Percentiles rank a stretch among this genome's conserved stretches.
Evolutionary conservation across 257 asterid species (phyloP).

Genomic region (Buddleja alternifolia): DNA sequence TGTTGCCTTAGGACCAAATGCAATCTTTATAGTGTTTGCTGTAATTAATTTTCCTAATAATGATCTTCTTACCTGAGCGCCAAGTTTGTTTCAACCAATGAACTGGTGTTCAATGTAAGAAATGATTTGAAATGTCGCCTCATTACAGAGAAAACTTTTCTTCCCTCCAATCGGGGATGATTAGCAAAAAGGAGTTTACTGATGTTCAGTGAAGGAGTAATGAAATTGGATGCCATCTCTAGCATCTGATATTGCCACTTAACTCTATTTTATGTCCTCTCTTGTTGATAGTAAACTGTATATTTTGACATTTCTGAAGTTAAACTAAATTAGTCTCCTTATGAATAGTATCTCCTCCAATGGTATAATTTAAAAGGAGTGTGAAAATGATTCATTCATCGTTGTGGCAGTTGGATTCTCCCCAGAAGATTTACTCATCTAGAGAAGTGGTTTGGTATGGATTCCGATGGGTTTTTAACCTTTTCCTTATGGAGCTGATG

Average conservation of each 20-base stretch:
- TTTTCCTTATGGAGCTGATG: slow-evolving; percentile 84
- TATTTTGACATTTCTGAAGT: slow-evolving; percentile 13
- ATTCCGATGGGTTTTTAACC: slow-evolving; percentile 73
- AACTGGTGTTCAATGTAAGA: no score
- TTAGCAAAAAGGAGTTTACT: slow-evolving; percentile 5
- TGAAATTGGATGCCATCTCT: slow-evolving; percentile 22
- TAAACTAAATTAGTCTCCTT: neutral
- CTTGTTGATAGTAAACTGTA: neutral
- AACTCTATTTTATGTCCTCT: neutral
- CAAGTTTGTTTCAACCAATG: neutral
- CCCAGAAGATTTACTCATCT: slow-evolving; percentile 68
- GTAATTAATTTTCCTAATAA: neutral
- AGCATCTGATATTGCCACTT: no score
- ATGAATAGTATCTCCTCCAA: neutral
- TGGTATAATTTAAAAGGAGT: neutral
- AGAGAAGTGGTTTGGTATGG: slow-evolving; percentile 76
- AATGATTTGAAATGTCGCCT: no score
- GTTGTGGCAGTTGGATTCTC: slow-evolving; percentile 72
- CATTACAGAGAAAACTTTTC: no score
- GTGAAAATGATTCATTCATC: slow-evolving; percentile 21
- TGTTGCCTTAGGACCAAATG: neutral
- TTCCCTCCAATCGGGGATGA: no score
- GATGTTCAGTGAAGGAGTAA: slow-evolving; percentile 8
- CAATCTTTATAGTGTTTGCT: neutral
- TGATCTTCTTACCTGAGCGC: slow-evolving; percentile 1